Percentiles rank a stretch among this genome's conserved stretches.
phyloP scores from a whole-genome alignment of 192 early-diverging fungal species.

The Entomortierella lignicola region DNA sequence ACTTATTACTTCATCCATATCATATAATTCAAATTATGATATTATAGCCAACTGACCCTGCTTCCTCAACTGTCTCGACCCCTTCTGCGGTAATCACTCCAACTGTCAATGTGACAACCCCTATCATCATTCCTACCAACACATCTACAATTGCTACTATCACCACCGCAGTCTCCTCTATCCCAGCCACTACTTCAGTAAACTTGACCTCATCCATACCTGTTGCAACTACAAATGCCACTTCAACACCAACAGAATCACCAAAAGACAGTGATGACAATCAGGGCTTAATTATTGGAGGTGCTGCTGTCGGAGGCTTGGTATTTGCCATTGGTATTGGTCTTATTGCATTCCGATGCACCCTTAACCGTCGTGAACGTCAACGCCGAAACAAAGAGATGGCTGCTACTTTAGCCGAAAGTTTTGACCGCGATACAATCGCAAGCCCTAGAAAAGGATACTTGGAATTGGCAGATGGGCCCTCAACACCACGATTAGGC shows the following conservation, averaged over 20 bases:
- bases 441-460: conserved; percentile 35
- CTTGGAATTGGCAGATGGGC: conserved; percentile 34
- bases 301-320: conserved; percentile 24
- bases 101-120: neutral
- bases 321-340: conserved; percentile 33
- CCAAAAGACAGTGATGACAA: neutral
- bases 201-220: neutral
- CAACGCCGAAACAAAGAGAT: conserved; percentile 40
- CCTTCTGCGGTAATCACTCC: neutral
- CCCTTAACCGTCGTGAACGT: conserved; percentile 16
- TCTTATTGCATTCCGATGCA: conserved; percentile 37
- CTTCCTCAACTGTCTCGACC: neutral
- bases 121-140: neutral
- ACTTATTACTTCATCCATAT: neutral
- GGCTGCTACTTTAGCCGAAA: conserved; percentile 39
- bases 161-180: neutral
- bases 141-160: neutral
- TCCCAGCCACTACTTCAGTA: neutral
- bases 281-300: neutral
- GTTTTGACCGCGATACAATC: conserved; percentile 40
- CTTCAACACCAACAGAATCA: neutral
- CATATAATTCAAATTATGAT: neutral
- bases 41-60: neutral
- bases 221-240: conserved; percentile 1
- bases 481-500: conserved; percentile 9